phyloP scores from a whole-genome alignment of 495 filamentous ascomycete species.

The Neurospora sp. region DNA sequence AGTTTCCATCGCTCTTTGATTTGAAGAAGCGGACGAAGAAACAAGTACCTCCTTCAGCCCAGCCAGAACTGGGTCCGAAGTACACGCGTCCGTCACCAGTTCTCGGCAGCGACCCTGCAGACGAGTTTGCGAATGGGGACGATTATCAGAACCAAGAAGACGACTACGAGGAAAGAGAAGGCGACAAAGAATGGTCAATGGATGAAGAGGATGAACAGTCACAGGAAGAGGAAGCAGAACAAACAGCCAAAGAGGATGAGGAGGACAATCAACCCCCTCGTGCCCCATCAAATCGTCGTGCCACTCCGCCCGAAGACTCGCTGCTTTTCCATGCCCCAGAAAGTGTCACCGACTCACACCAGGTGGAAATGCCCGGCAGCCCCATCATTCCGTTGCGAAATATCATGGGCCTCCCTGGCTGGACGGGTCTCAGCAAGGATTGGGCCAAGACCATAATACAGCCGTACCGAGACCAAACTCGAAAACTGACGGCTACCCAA shows the following conservation, averaged over 20 bases:
- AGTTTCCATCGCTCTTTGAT: background rate
- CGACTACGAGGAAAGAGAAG: background rate
- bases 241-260: background rate
- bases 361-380: background rate
- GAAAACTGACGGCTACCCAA: background rate
- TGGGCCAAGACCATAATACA: background rate
- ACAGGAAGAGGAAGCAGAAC: background rate
- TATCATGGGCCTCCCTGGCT: background rate
- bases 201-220: background rate
- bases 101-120: background rate
- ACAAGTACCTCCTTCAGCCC: background rate
- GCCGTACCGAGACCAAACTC: background rate
- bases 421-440: background rate
- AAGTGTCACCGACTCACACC: background rate
- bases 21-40: background rate
- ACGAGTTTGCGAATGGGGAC: background rate
- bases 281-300: background rate
- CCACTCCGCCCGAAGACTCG: background rate
- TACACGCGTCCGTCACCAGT: background rate
- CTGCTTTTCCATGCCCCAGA: background rate
- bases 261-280: background rate
- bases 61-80: background rate
- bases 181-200: background rate
- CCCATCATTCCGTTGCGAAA: background rate
- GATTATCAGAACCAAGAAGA: background rate